phyloP scores from a whole-genome alignment of 1,284 basidiomycete species.

The Afroboletus lepidellus region DNA sequence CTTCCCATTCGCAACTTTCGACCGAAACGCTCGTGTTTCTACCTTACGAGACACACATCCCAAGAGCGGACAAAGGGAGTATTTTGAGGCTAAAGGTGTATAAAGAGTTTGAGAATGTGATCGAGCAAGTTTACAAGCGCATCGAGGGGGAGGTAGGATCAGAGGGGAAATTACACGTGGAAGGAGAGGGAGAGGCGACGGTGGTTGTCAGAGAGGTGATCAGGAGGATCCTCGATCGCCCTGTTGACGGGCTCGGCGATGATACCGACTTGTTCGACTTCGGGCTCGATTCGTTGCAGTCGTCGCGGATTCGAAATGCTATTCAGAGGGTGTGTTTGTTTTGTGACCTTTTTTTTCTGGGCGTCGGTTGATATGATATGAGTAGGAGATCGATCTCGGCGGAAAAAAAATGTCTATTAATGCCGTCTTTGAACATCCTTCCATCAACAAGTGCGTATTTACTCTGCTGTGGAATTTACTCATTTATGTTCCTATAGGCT shows the following conservation, averaged over 20 bases:
- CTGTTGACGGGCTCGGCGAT: conserved; percentile 28
- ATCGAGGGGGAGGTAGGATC: conserved; percentile 43
- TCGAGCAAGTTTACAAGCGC: conserved; percentile 45
- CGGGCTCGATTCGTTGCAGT: conserved; percentile 59
- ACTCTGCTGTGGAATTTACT: neutral
- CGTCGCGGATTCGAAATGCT: conserved; percentile 51
- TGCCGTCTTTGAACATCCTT: conserved; percentile 29
- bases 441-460: conserved; percentile 23
- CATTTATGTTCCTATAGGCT: conserved; percentile 16
- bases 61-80: conserved; percentile 47
- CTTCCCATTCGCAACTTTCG: conserved; percentile 50
- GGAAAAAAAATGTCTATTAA: conserved; percentile 25
- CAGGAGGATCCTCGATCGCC: conserved; percentile 16
- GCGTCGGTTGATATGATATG: conserved; percentile 2
- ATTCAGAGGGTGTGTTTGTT: conserved; percentile 38
- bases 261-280: conserved; percentile 40
- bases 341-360: neutral
- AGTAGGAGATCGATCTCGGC: conserved; percentile 24
- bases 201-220: conserved; percentile 17
- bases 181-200: conserved; percentile 16
- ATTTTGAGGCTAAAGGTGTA: conserved; percentile 47
- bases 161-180: conserved; percentile 31
- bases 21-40: conserved; percentile 53
- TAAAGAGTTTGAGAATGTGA: conserved; percentile 47
- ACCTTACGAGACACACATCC: conserved; percentile 41